A percentile compares a stretch with the other conserved stretches of the same genome.
Evolutionary conservation across 345 rosid genomes (phyloP).

Genomic region (Linum usitatissimum): DNA sequence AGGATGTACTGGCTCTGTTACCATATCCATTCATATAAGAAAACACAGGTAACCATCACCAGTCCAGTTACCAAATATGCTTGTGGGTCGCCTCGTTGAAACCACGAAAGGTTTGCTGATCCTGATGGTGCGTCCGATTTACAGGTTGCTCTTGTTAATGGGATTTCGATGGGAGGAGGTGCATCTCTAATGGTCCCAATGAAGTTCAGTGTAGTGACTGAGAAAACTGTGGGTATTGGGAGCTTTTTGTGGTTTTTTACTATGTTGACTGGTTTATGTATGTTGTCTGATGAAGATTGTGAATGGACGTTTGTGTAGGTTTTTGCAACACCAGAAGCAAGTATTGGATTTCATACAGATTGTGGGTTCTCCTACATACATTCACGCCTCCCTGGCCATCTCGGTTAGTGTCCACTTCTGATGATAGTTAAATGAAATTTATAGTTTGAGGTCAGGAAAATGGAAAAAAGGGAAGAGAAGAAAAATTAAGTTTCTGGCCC

Average conservation of each 20-base stretch:
- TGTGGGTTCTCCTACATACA: slow-evolving; percentile 80
- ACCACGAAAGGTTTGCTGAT: not conserved
- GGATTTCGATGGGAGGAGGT: slow-evolving; percentile 97
- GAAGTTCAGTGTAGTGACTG: slow-evolving; percentile 90
- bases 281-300: slow-evolving; percentile 3
- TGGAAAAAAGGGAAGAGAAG: no score
- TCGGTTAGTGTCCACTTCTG: slow-evolving; percentile 42
- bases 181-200: slow-evolving; percentile 85
- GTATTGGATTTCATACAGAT: slow-evolving; percentile 89
- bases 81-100: not conserved
- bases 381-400: slow-evolving; percentile 71
- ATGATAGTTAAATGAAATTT: no score
- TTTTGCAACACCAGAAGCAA: slow-evolving; percentile 89
- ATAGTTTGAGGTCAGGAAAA: no score
- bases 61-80: no score
- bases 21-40: slow-evolving; percentile 82
- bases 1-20: slow-evolving; percentile 94
- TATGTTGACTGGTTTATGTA: not conserved
- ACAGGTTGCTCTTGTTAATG: slow-evolving; percentile 80
- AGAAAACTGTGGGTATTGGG: slow-evolving; percentile 59
- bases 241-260: slow-evolving; percentile 1
- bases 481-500: not conserved
- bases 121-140: slow-evolving; percentile 8
- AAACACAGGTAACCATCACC: slow-evolving; percentile 43
- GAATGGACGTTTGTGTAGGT: slow-evolving; percentile 31